phyloP scores from a whole-genome alignment of 148 eudicot genomes.

The Linanthus parryae region DNA sequence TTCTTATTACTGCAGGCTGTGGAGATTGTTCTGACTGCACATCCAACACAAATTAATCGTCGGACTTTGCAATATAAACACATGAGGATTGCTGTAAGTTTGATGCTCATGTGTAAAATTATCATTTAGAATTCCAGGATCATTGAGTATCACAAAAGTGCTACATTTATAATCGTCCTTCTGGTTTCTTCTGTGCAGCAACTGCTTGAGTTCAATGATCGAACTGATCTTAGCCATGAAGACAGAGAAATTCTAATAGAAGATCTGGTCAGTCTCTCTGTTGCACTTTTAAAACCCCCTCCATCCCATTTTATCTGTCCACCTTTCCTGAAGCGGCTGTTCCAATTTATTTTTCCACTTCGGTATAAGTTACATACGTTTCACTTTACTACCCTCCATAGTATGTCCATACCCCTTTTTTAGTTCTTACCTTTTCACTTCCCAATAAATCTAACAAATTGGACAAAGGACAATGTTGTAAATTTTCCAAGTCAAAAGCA shows the following conservation, averaged over 20 bases:
- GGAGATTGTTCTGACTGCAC: slow-evolving; percentile 93
- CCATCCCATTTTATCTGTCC: too few species aligned
- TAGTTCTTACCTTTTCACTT: too few species aligned
- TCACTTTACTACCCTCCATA: too few species aligned
- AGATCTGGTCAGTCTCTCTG: slow-evolving; percentile 60
- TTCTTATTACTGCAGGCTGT: slow-evolving; percentile 51
- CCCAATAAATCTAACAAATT: too few species aligned
- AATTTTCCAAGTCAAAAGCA: too few species aligned
- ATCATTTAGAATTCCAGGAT: neutral
- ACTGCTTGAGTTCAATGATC: slow-evolving; percentile 76
- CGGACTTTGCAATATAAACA: slow-evolving; percentile 88
- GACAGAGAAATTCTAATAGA: slow-evolving; percentile 85
- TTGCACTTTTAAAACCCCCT: too few species aligned
- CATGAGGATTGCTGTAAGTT: slow-evolving; percentile 76
- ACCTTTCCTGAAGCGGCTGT: too few species aligned
- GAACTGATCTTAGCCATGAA: slow-evolving; percentile 76
- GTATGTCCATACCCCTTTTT: too few species aligned
- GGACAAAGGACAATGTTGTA: too few species aligned
- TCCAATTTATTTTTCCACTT: too few species aligned
- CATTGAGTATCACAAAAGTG: neutral
- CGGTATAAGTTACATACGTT: too few species aligned
- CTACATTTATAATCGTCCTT: slow-evolving; percentile 5
- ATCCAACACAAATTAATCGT: slow-evolving; percentile 89
- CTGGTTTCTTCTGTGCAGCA: slow-evolving; percentile 48
- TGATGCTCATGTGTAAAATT: too few species aligned